A percentile compares a stretch with the other conserved stretches of the same genome.
phyloP scores from a whole-genome alignment of 2,329 filamentous ascomycete species.

The Xylariomycetidae sp. region DNA sequence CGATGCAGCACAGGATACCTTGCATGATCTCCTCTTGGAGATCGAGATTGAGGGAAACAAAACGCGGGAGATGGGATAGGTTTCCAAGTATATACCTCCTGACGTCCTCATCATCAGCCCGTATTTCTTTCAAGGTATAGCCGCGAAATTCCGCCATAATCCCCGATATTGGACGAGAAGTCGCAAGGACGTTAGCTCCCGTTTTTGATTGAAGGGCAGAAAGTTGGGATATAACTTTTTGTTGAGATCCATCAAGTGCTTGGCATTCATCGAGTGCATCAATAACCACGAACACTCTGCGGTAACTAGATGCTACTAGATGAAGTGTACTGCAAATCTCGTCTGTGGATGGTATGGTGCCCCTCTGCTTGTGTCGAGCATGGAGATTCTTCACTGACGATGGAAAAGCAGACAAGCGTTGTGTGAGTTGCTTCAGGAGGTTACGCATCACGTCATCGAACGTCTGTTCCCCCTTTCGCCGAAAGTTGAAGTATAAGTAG shows the following conservation, averaged over 20 bases:
- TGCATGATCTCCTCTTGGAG: slow-evolving; percentile 1
- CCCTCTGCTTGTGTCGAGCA: not conserved
- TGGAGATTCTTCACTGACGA: not conserved
- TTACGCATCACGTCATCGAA: not conserved
- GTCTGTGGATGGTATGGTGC: not conserved
- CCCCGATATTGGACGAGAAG: not conserved
- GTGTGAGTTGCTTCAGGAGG: slow-evolving; percentile 1
- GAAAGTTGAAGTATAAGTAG: slow-evolving; percentile 3
- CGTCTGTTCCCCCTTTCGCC: not conserved
- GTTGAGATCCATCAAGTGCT: not conserved
- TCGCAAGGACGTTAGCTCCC: not conserved
- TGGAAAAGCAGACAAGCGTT: not conserved
- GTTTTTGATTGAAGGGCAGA: not conserved
- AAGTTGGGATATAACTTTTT: not conserved
- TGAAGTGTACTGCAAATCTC: not conserved
- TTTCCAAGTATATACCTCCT: not conserved
- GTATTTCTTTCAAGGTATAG: not conserved
- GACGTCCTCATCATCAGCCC: not conserved
- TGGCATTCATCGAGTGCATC: slow-evolving; percentile 2
- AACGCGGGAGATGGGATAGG: not conserved
- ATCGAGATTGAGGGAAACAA: not conserved
- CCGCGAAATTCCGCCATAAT: not conserved
- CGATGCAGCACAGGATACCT: not conserved
- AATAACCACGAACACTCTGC: not conserved
- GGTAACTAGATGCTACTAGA: not conserved